Conservation (phyloP, 2,329 filamentous ascomycete genomes). For the Sporothrix dimorphospora region DNA sequence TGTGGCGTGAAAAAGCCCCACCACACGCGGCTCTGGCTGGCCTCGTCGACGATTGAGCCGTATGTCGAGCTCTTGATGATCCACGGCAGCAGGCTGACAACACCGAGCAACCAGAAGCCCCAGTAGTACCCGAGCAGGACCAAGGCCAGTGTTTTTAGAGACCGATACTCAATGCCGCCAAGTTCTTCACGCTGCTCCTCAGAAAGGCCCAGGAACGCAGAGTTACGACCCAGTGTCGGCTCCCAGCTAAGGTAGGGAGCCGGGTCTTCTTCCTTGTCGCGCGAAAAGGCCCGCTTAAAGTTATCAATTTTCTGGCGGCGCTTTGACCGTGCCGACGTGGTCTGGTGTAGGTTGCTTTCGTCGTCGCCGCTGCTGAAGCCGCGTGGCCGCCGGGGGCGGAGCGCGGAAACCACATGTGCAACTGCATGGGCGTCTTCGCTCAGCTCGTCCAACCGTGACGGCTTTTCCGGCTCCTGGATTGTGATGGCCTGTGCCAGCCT, state of each 20-base stretch:
- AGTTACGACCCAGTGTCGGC: slow-evolving; percentile 90
- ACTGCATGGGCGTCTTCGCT: slow-evolving; percentile 49
- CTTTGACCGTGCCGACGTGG: slow-evolving; percentile 35
- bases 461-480: slow-evolving; percentile 65
- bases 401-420: slow-evolving; percentile 44
- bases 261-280: slow-evolving; percentile 55
- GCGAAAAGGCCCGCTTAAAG: slow-evolving; percentile 59
- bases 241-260: slow-evolving; percentile 95
- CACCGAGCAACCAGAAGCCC: slow-evolving; percentile 76
- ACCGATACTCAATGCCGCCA: slow-evolving; percentile 94
- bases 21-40: slow-evolving; percentile 72
- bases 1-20: slow-evolving; percentile 90
- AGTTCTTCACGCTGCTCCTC: slow-evolving; percentile 91
- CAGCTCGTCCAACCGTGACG: slow-evolving; percentile 46
- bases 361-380: slow-evolving; percentile 6
- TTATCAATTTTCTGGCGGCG: slow-evolving; percentile 59
- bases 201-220: slow-evolving; percentile 68
- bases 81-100: slow-evolving; percentile 78
- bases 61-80: slow-evolving; percentile 68
- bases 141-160: slow-evolving; percentile 80
- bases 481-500: slow-evolving; percentile 59
- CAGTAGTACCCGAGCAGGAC: slow-evolving; percentile 81
- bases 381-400: slow-evolving; percentile 43
- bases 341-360: slow-evolving; percentile 33
- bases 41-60: slow-evolving; percentile 63